phyloP scores from a whole-genome alignment of 345 rosid genomes.

The Litchi chinensis region DNA sequence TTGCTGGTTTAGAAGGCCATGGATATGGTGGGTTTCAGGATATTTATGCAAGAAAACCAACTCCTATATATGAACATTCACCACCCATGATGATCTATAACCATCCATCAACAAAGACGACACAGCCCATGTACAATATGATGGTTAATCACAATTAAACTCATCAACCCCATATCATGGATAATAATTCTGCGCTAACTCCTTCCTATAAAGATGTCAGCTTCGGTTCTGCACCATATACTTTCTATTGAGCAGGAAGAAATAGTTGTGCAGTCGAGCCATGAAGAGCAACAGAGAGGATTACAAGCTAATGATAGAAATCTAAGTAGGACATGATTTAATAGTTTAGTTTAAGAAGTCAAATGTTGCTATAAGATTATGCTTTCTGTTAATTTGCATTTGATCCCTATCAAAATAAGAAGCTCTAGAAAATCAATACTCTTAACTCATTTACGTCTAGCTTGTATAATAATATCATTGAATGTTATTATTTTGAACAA shows the following conservation, averaged over 20 bases:
- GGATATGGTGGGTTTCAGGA: slow-evolving; percentile 19
- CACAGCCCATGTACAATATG: background rate
- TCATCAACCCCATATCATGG: slow-evolving; percentile 38
- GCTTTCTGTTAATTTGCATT: background rate
- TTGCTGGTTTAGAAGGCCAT: slow-evolving; percentile 19
- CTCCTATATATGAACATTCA: slow-evolving; percentile 18
- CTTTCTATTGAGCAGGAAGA: slow-evolving; percentile 12
- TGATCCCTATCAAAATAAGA: background rate
- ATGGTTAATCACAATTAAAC: slow-evolving; percentile 19
- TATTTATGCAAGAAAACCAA: slow-evolving; percentile 13
- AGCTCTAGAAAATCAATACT: background rate
- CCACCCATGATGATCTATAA: slow-evolving; percentile 21
- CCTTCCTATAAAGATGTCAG: slow-evolving; percentile 1
- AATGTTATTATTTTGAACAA: slow-evolving; percentile 2
- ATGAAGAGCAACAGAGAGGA: background rate
- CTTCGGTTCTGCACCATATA: slow-evolving; percentile 2
- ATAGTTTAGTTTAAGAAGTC: background rate
- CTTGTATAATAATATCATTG: background rate
- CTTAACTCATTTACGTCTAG: background rate
- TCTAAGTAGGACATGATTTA: background rate
- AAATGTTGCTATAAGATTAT: background rate
- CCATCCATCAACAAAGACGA: slow-evolving; percentile 25
- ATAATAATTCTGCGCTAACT: too few relatives aligned
- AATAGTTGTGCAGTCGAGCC: background rate
- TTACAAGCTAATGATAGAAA: background rate